These are phyloP conservation scores for Puya raimondii DNA, from an alignment of 176 grass and related monocot genomes.

Conservation along the genomic window DNA sequence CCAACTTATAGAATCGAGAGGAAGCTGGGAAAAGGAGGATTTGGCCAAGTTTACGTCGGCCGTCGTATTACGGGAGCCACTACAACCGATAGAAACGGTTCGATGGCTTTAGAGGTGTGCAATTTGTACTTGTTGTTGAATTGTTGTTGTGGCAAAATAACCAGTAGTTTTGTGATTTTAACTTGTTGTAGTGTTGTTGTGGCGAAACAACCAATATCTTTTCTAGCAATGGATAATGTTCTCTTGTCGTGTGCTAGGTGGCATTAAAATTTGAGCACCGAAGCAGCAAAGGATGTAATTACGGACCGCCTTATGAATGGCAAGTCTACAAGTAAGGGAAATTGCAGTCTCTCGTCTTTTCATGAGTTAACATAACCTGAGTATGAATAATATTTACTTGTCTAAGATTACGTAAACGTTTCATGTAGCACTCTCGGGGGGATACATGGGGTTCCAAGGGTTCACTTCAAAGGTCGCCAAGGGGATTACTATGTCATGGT, in stretches of 20 bases:
- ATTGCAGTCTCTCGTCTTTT: constrained; percentile 18
- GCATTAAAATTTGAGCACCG: constrained; percentile 97
- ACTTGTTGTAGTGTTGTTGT: too few species aligned
- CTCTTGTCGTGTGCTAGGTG: constrained; percentile 38
- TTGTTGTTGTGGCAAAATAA: background rate
- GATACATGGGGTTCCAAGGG: constrained; percentile 80
- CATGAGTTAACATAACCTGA: constrained; percentile 11
- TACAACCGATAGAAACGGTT: constrained; percentile 30
- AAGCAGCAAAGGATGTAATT: constrained; percentile 85
- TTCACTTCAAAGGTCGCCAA: constrained; percentile 95
- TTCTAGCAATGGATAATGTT: too few species aligned
- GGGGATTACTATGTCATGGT: constrained; percentile 98
- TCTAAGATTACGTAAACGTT: background rate
- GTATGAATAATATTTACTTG: constrained; percentile 10
- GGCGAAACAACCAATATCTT: too few species aligned
- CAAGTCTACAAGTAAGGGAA: constrained; percentile 78
- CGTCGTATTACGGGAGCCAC: constrained; percentile 38
- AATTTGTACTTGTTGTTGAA: background rate
- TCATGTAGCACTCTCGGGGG: constrained; percentile 54
- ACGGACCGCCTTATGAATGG: constrained; percentile 94
- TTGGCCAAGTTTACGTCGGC: constrained; percentile 98
- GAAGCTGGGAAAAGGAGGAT: constrained; percentile 95
- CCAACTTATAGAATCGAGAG: constrained; percentile 77
- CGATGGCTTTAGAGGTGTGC: constrained; percentile 59
- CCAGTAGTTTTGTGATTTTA: too few species aligned